phyloP scores from a whole-genome alignment of 768 basidiomycete genomes.

The Fistulinella prunicolor region DNA sequence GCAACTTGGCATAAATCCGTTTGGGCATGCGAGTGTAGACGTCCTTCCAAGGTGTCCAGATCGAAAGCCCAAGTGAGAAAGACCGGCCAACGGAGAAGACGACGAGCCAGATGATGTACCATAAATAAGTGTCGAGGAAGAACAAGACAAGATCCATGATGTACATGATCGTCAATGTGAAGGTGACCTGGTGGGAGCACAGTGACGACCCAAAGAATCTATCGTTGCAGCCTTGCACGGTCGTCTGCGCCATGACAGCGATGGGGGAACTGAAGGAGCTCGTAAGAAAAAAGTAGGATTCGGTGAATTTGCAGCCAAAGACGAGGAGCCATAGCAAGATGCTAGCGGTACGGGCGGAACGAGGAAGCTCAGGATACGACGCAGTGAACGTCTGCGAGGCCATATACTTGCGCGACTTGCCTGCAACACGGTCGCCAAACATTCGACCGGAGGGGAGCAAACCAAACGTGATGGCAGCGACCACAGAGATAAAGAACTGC shows the following conservation, averaged over 20 bases:
- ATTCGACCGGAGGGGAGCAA: slow-evolving; percentile 94
- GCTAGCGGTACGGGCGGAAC: slow-evolving; percentile 75
- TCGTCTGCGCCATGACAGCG: slow-evolving; percentile 94
- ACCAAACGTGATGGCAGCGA: slow-evolving; percentile 79
- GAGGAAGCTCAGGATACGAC: slow-evolving; percentile 80
- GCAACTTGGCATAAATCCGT: slow-evolving; percentile 94
- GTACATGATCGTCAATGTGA: slow-evolving; percentile 97
- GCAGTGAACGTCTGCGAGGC: slow-evolving; percentile 99
- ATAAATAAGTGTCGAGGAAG: slow-evolving; percentile 99
- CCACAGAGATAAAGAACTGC: slow-evolving; percentile 89
- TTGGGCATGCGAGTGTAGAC: slow-evolving; percentile 95
- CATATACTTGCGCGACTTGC: slow-evolving; percentile 97
- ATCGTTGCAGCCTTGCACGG: slow-evolving; percentile 88
- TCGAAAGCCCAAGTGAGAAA: slow-evolving; percentile 89
- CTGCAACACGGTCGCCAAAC: slow-evolving; percentile 98
- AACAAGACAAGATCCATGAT: slow-evolving; percentile 96
- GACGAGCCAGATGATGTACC: slow-evolving; percentile 99
- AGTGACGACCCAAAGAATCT: slow-evolving; percentile 74
- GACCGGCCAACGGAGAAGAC: slow-evolving; percentile 89
- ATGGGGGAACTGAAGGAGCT: slow-evolving; percentile 96
- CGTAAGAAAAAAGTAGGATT: slow-evolving; percentile 98
- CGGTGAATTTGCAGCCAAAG: slow-evolving; percentile 94
- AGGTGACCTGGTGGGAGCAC: slow-evolving; percentile 90
- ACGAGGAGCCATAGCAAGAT: slow-evolving; percentile 87
- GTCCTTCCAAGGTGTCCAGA: slow-evolving; percentile 99